Base-by-base conservation (phyloP, 805 yeast species). In the Saccharomycopsis malanga region DNA sequence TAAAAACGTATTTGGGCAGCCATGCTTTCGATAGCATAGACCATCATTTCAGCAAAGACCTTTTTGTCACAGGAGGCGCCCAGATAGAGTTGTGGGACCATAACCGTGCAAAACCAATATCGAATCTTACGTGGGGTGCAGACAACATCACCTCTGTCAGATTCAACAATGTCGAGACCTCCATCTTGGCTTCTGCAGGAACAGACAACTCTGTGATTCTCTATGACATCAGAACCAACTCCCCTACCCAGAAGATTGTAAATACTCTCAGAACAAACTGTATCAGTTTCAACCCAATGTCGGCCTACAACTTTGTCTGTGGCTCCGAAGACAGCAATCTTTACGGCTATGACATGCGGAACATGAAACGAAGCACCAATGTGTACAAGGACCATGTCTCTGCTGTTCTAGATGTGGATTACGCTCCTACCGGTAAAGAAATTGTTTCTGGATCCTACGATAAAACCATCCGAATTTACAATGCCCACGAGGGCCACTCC, bases 261-360 rank as follows among this genome's bases (percentile, higher is more conserved):
- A 85, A 93, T 23, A 69, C 79, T 17, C 71, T 93, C 74, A 74
- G 94, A 58, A 85, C 89, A 17, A 93, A 93, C 64, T 73, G 91
- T 40, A 72, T 93, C 22, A 74, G 88, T 47, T 93, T 98, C 98
- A 93, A 93, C 66, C 99, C 99, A 3, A 86, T 93, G 83, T 98
- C 93, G 65, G 95, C 98, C 1, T 93, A 77, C 67, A 80, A 84
- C 60, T 91, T 93, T 68, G 97, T 89, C 15, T 79, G 86, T 35
- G 98, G 87, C 2, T 79, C 79, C 60, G 99, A 93, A 66, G 98
- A 93, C 68, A 97, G 91, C 65, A 93, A 93, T 62, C 81, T 83
- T 7, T 93, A 93, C 63, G 73, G 84, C 46, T 94, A 96, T 79
- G 99, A 93, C 67, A 91, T 94, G 97, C 74, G 99, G 62, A 86